Evolutionary conservation across 345 rosid species (phyloP).

Genomic region (Crucihimalaya himalaica): DNA sequence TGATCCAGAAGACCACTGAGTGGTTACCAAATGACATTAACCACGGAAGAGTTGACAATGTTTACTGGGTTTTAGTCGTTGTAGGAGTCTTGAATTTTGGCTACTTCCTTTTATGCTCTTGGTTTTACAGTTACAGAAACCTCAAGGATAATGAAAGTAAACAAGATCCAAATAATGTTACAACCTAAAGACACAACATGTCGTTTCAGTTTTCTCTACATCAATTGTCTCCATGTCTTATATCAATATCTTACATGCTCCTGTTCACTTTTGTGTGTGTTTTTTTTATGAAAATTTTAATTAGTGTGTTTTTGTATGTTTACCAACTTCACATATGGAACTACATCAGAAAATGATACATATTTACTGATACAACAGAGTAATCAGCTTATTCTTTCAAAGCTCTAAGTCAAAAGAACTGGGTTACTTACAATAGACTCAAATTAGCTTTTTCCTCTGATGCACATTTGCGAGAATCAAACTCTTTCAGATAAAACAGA

Average conservation of each 20-base stretch:
- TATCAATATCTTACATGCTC: neutral
- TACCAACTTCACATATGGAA: neutral
- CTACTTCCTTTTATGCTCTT: slow-evolving; percentile 44
- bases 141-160: neutral
- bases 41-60: slow-evolving; percentile 45
- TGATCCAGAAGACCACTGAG: slow-evolving; percentile 35
- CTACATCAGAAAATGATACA: neutral
- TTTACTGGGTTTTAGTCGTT: slow-evolving; percentile 44
- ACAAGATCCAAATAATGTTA: neutral
- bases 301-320: neutral
- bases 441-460: no score
- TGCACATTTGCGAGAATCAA: no score
- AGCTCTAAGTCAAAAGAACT: neutral
- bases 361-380: neutral
- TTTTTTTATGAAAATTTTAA: no score
- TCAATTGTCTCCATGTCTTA: neutral
- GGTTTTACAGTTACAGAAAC: slow-evolving; percentile 38
- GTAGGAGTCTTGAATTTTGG: slow-evolving; percentile 44
- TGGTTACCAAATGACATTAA: slow-evolving; percentile 56
- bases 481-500: no score
- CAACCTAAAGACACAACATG: neutral
- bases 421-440: no score
- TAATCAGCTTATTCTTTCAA: neutral
- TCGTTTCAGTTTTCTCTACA: neutral
- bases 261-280: neutral